A percentile compares a stretch with the other conserved stretches of the same genome.
phyloP scores from a whole-genome alignment of 345 rosid genomes.

The Populus deltoides region DNA sequence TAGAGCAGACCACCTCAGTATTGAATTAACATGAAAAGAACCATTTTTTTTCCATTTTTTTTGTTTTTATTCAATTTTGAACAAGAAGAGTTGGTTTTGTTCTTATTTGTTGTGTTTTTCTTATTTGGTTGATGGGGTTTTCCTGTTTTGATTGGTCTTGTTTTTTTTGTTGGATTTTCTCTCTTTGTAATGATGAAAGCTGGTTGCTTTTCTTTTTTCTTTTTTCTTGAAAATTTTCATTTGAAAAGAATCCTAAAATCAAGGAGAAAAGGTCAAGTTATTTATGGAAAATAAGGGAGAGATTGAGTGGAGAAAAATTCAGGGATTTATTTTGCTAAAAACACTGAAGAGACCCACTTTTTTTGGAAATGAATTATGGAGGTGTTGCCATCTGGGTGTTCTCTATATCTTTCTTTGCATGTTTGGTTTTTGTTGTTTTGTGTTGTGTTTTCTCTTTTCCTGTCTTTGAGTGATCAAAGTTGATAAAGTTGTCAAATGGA shows the following conservation, averaged over 20 bases:
- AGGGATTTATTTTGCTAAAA: constrained; percentile 23
- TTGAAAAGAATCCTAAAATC: constrained; percentile 29
- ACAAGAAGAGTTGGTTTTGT: not conserved
- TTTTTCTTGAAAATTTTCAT: not conserved
- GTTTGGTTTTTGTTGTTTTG: not conserved
- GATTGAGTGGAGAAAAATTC: constrained; percentile 41
- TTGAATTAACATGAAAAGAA: not conserved
- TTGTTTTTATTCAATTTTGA: not conserved
- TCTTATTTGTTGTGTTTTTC: not conserved
- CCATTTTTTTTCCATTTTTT: not conserved
- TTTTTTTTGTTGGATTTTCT: not conserved
- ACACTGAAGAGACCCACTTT: constrained; percentile 29
- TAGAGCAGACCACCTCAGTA: not conserved
- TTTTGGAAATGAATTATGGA: constrained; percentile 31
- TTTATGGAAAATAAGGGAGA: constrained; percentile 1
- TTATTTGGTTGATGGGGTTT: not conserved
- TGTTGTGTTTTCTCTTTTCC: not conserved
- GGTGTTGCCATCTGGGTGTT: constrained; percentile 22
- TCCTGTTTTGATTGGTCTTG: not conserved
- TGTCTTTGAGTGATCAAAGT: constrained; percentile 11
- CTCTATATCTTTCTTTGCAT: not conserved
- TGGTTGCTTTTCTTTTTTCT: not conserved
- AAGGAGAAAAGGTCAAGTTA: constrained; percentile 30
- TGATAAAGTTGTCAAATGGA: not conserved
- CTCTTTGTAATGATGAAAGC: not conserved